A percentile compares a stretch with the other conserved stretches of the same genome.
These are phyloP conservation scores for Syzygium aromaticum DNA, from an alignment of 345 rosid species.

Conservation along the genomic window DNA sequence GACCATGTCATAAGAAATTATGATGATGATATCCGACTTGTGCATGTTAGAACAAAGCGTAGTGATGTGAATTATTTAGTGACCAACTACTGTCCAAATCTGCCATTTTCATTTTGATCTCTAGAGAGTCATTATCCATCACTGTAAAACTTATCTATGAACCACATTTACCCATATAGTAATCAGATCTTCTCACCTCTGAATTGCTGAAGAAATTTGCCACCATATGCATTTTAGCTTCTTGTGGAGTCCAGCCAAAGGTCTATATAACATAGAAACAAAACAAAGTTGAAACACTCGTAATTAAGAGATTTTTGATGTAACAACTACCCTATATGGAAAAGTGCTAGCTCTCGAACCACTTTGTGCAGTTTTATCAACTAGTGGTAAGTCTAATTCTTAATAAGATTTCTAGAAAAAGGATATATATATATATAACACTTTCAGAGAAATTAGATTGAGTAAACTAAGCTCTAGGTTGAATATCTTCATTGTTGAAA, in stretches of 20 bases:
- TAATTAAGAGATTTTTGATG: not conserved
- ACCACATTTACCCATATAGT: not conserved
- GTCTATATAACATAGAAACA: slow-evolving; percentile 34
- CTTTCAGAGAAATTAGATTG: not conserved
- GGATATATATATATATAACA: not conserved
- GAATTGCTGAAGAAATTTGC: slow-evolving; percentile 73
- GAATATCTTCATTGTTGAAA: not conserved
- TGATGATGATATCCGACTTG: not conserved
- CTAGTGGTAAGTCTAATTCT: not conserved
- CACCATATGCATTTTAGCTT: slow-evolving; percentile 94
- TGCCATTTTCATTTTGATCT: not conserved
- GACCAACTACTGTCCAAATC: not conserved
- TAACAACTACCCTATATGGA: not conserved
- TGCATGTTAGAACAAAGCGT: not conserved
- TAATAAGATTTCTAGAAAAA: not conserved
- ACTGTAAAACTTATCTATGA: not conserved
- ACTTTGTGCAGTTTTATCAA: not conserved
- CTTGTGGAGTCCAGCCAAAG: slow-evolving; percentile 91
- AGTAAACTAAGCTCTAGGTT: not conserved
- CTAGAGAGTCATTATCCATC: not conserved
- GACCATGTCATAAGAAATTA: not conserved
- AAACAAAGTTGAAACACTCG: slow-evolving; percentile 2
- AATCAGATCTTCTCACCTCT: slow-evolving; percentile 50
- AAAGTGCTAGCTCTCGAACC: not conserved
- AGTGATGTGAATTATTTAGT: not conserved